Evolutionary conservation across 495 filamentous ascomycete species (phyloP).

Genomic region (Penicillium longicatenatum): DNA sequence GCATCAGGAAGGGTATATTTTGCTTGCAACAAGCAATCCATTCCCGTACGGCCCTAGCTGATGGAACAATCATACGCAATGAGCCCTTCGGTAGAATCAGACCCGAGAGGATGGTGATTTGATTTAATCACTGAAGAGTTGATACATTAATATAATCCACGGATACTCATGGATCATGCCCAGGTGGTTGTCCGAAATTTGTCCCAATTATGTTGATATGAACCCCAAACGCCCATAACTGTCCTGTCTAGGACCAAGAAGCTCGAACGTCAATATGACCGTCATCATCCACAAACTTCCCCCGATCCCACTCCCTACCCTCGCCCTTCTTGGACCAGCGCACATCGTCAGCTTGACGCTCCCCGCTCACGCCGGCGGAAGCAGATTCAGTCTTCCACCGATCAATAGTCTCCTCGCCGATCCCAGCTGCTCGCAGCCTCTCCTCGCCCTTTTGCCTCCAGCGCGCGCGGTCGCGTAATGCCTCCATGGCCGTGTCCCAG

Average conservation of each 20-base stretch:
- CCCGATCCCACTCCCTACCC: conserved; percentile 87
- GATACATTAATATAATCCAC: too few relatives aligned
- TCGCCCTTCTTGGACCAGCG: conserved; percentile 79
- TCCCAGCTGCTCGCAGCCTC: conserved; percentile 74
- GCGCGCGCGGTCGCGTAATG: conserved; percentile 74
- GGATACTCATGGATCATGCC: too few relatives aligned
- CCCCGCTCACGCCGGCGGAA: conserved; percentile 31
- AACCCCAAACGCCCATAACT: too few relatives aligned
- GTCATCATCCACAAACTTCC: conserved; percentile 71
- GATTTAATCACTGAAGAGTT: too few relatives aligned
- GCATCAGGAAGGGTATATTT: too few relatives aligned
- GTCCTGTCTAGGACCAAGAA: conserved; percentile 29
- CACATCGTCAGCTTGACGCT: conserved; percentile 65
- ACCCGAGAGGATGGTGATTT: too few relatives aligned
- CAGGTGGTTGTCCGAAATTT: too few relatives aligned
- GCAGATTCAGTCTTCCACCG: conserved; percentile 72
- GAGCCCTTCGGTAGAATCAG: too few relatives aligned
- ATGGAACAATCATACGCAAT: too few relatives aligned
- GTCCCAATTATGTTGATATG: too few relatives aligned
- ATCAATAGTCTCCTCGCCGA: conserved; percentile 72
- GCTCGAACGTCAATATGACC: conserved; percentile 58
- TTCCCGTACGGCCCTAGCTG: too few relatives aligned
- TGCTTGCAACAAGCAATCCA: too few relatives aligned
- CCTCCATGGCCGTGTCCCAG: conserved; percentile 84
- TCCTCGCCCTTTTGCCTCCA: conserved; percentile 82